Percentiles rank a stretch among this genome's conserved stretches.
Conservation (phyloP, 1,284 basidiomycete genomes). For the Vanrija humicola region DNA sequence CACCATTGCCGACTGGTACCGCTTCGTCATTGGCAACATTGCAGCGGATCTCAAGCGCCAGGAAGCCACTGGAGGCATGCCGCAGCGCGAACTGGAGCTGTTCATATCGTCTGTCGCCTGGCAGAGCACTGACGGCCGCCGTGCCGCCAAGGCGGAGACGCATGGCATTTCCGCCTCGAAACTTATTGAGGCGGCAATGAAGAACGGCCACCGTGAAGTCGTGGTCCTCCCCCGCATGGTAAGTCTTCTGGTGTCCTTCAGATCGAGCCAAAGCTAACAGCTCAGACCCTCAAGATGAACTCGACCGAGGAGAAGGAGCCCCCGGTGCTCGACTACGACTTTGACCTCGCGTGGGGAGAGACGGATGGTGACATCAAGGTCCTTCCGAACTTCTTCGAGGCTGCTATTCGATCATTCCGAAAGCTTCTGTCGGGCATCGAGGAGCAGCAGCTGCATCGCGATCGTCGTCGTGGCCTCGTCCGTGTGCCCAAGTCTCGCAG, state of each 20-base stretch:
- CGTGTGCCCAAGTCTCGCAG: not conserved
- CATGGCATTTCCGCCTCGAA: conserved; percentile 22
- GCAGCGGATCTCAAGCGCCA: conserved; percentile 35
- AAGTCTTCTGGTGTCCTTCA: no score
- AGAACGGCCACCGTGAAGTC: conserved; percentile 25
- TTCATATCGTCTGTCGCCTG: conserved; percentile 28
- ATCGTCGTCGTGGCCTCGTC: conserved; percentile 26
- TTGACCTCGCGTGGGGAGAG: conserved; percentile 39
- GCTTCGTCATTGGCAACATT: conserved; percentile 38
- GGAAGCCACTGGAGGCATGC: conserved; percentile 17
- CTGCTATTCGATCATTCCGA: conserved; percentile 31
- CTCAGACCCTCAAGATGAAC: conserved; percentile 37
- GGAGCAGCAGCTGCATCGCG: conserved; percentile 31
- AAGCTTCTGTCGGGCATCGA: conserved; percentile 37
- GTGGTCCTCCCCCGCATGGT: conserved; percentile 38
- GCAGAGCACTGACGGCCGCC: conserved; percentile 33
- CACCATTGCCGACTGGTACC: conserved; percentile 34
- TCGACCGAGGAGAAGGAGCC: conserved; percentile 32
- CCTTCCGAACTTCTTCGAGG: conserved; percentile 39
- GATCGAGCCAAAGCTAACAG: conserved; percentile 7
- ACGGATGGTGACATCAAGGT: conserved; percentile 41
- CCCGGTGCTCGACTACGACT: conserved; percentile 36
- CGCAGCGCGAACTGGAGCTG: conserved; percentile 30
- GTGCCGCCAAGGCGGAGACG: conserved; percentile 19
- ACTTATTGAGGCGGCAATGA: conserved; percentile 28